Evolutionary conservation across 2,329 filamentous ascomycete genomes (phyloP).

Genomic region (Neonectria hederae): DNA sequence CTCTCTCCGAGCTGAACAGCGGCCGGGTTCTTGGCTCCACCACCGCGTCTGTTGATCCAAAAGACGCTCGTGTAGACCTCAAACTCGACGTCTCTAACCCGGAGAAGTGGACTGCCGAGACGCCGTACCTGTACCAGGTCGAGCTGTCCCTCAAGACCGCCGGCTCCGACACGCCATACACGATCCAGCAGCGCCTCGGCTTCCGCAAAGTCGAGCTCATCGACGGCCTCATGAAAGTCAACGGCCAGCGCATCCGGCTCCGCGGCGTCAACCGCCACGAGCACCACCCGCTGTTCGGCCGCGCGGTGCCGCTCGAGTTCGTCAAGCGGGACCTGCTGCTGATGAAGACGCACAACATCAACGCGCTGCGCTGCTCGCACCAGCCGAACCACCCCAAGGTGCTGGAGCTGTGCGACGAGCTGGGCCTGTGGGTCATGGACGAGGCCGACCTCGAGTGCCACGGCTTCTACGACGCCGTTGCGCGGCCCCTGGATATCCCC

Average conservation of each 20-base stretch:
- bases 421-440: constrained; percentile 70
- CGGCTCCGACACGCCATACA: constrained; percentile 48
- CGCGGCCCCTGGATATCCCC: constrained; percentile 61
- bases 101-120: constrained; percentile 74
- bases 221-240: constrained; percentile 70
- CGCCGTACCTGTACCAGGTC: constrained; percentile 67
- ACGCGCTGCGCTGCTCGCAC: constrained; percentile 74
- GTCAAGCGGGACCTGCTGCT: constrained; percentile 69
- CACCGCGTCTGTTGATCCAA: constrained; percentile 39
- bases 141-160: constrained; percentile 61
- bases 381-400: constrained; percentile 71
- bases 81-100: constrained; percentile 61
- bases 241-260: constrained; percentile 69
- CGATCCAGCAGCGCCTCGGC: constrained; percentile 64
- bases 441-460: constrained; percentile 64
- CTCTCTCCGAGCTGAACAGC: constrained; percentile 52
- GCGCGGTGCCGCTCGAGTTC: constrained; percentile 70
- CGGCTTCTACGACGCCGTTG: constrained; percentile 61
- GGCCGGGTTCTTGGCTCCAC: constrained; percentile 48
- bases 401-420: constrained; percentile 69
- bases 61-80: constrained; percentile 50
- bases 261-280: constrained; percentile 73
- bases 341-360: constrained; percentile 78
- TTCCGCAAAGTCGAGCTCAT: constrained; percentile 73
- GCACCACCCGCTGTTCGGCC: constrained; percentile 71